These are phyloP conservation scores for Pichia sp. DNA, from an alignment of 1,139 yeast genomes.

Conservation along the genomic window DNA sequence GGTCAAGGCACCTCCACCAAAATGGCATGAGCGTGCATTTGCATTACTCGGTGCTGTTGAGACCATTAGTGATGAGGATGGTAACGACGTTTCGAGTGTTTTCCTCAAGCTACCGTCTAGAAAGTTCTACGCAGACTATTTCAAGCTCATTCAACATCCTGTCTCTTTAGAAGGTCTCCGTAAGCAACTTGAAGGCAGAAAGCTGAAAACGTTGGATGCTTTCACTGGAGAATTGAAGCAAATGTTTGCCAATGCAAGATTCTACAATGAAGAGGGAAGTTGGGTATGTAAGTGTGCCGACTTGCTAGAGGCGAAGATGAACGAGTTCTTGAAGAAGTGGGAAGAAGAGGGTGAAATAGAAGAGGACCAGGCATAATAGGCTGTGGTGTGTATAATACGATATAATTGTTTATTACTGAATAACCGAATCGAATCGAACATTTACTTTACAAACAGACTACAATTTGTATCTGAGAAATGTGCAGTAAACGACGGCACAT, in stretches of 20 bases:
- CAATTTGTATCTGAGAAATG: constrained; percentile 23
- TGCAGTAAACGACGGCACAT: constrained; percentile 32
- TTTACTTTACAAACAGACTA: neutral
- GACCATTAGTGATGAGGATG: constrained; percentile 32
- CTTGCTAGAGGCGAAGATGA: constrained; percentile 41
- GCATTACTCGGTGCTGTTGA: constrained; percentile 36
- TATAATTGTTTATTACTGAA: neutral
- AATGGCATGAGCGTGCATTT: constrained; percentile 11
- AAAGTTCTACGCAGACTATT: constrained; percentile 79
- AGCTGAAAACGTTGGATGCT: constrained; percentile 51
- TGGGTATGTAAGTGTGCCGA: constrained; percentile 73
- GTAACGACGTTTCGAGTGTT: constrained; percentile 43
- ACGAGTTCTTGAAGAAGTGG: constrained; percentile 7
- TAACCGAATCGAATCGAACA: too few relatives aligned
- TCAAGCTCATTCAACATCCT: constrained; percentile 71
- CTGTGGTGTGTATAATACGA: too few relatives aligned
- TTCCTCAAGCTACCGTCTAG: constrained; percentile 66
- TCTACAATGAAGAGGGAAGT: constrained; percentile 89
- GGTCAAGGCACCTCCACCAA: constrained; percentile 15
- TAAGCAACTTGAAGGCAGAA: constrained; percentile 47
- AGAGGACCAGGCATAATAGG: neutral
- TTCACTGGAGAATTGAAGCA: constrained; percentile 65
- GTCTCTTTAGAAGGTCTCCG: constrained; percentile 66
- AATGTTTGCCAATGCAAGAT: constrained; percentile 77
- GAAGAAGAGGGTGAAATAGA: constrained; percentile 5